phyloP scores from a whole-genome alignment of 148 eudicot species.

The Cornus florida region DNA sequence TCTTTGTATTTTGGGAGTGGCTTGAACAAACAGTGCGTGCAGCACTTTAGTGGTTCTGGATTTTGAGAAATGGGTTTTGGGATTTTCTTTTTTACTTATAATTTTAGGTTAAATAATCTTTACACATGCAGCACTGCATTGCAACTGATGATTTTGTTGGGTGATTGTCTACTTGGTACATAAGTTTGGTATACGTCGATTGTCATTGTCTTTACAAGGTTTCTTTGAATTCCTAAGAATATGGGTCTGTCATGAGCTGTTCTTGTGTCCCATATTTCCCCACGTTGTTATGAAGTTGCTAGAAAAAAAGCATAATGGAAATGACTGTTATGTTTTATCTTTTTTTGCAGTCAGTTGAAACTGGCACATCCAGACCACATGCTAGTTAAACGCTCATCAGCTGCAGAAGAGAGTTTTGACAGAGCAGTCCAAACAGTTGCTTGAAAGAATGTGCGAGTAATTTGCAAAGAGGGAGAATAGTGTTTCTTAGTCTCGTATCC shows the following conservation, averaged over 20 bases:
- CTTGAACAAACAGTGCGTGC: neutral
- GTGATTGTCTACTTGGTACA: neutral
- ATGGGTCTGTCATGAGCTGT: neutral
- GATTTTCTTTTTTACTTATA: neutral
- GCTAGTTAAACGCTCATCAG: constrained; percentile 59
- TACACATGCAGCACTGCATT: neutral
- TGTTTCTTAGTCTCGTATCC: neutral
- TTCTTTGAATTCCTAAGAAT: neutral
- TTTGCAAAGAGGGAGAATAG: neutral
- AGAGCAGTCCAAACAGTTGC: constrained; percentile 71
- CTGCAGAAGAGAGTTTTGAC: constrained; percentile 77
- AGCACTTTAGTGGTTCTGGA: neutral
- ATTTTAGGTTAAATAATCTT: neutral
- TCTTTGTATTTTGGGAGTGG: neutral
- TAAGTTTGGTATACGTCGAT: neutral
- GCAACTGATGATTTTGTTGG: neutral
- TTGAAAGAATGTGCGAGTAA: constrained; percentile 20
- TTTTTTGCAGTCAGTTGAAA: constrained; percentile 72
- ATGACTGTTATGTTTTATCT: neutral
- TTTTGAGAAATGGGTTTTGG: neutral
- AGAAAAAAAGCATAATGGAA: neutral
- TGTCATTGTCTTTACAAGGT: neutral
- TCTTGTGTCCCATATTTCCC: neutral
- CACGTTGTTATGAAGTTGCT: neutral
- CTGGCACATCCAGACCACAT: constrained; percentile 70